A percentile compares a stretch with the other conserved stretches of the same genome.
These are phyloP conservation scores for Pythium dissotocum DNA, from an alignment of 352 stramenopile species.

Conservation along the genomic window DNA sequence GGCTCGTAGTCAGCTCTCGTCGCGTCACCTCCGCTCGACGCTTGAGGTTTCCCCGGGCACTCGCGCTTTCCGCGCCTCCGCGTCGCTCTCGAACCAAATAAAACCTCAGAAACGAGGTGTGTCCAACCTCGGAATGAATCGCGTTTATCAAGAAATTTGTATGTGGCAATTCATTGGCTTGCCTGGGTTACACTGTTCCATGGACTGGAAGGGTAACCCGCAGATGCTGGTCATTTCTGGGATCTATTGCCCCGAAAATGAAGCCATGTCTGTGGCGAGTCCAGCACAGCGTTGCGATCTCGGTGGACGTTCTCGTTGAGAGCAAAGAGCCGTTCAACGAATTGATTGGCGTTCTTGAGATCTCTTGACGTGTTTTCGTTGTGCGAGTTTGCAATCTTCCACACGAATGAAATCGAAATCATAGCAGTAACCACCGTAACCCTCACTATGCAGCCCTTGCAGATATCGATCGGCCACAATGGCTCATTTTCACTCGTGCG, in stretches of 20 bases:
- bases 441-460: neutral
- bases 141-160: constrained; percentile 41
- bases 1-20: constrained; percentile 5
- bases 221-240: neutral
- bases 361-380: neutral
- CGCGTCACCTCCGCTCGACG: neutral
- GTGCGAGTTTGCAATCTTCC: neutral
- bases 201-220: neutral
- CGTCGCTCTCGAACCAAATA: constrained; percentile 16
- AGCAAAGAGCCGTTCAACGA: neutral
- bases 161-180: constrained; percentile 63
- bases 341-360: neutral
- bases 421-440: neutral
- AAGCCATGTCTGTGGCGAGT: constrained; percentile 11
- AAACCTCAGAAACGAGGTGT: constrained; percentile 28
- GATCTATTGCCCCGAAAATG: constrained; percentile 4
- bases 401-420: neutral
- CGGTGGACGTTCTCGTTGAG: neutral
- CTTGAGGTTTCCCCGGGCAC: constrained; percentile 17
- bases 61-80: constrained; percentile 20
- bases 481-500: neutral
- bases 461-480: neutral
- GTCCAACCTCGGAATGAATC: constrained; percentile 29
- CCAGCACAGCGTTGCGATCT: neutral
- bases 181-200: constrained; percentile 9